Percentiles rank a stretch among this genome's conserved stretches.
Evolutionary conservation across 1,139 yeast genomes (phyloP).

Genomic region (Arxiozyma telluris): DNA sequence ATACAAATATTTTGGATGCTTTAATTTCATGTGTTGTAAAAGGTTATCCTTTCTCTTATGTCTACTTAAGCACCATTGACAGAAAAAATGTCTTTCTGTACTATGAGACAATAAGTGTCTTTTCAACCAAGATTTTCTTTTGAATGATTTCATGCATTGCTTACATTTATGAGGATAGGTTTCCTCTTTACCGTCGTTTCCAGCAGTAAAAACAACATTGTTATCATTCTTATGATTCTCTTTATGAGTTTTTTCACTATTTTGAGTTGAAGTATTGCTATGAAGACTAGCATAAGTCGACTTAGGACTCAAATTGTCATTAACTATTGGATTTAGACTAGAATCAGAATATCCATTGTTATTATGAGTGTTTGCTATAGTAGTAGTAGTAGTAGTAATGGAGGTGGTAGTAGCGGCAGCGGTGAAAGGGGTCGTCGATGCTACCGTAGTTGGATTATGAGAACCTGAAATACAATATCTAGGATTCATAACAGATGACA

Average conservation of each 20-base stretch:
- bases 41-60: constrained; percentile 62
- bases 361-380: background rate
- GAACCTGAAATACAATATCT: background rate
- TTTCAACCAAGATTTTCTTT: constrained; percentile 86
- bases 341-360: constrained; percentile 1
- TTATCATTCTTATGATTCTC: background rate
- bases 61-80: constrained; percentile 69
- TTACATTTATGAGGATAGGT: constrained; percentile 48
- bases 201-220: background rate
- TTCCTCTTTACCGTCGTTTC: background rate
- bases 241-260: background rate
- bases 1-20: constrained; percentile 22
- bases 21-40: constrained; percentile 26
- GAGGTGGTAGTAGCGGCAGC: background rate
- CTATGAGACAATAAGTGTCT: constrained; percentile 85
- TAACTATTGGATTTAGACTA: background rate
- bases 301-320: background rate
- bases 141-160: constrained; percentile 66
- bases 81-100: constrained; percentile 74
- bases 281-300: background rate
- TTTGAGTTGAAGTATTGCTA: background rate
- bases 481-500: background rate
- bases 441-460: background rate
- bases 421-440: background rate
- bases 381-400: background rate